Conservation (phyloP, 1,284 basidiomycete genomes). For the Ustanciosporium gigantosporum region DNA sequence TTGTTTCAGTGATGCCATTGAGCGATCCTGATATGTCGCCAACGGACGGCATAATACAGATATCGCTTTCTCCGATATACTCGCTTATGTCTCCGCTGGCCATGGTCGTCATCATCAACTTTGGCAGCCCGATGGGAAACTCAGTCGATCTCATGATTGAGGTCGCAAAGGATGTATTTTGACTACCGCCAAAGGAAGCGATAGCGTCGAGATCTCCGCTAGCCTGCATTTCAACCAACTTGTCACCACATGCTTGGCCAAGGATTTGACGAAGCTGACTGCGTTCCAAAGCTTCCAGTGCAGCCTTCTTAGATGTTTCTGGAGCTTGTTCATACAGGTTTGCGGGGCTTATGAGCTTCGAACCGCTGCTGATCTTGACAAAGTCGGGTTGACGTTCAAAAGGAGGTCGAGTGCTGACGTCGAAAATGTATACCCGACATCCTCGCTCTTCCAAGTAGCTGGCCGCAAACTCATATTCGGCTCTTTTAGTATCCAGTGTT, state of each 20-base stretch:
- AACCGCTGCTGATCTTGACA: neutral
- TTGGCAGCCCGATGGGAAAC: slow-evolving; percentile 31
- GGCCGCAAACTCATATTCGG: slow-evolving; percentile 25
- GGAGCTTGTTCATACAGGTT: too few species aligned
- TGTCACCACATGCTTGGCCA: neutral
- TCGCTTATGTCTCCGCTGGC: slow-evolving; percentile 25
- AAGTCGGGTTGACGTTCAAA: slow-evolving; percentile 6
- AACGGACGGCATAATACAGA: slow-evolving; percentile 31
- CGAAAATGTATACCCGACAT: slow-evolving; percentile 13
- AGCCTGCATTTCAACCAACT: neutral
- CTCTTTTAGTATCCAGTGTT: slow-evolving; percentile 1
- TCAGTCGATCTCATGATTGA: slow-evolving; percentile 23
- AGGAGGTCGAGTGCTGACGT: slow-evolving; percentile 12
- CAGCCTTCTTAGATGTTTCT: too few species aligned
- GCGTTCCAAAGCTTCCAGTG: neutral
- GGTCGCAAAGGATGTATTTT: slow-evolving; percentile 29
- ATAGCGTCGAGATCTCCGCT: slow-evolving; percentile 8
- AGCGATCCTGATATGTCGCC: slow-evolving; percentile 34
- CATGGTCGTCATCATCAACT: slow-evolving; percentile 37
- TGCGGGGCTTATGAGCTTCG: neutral
- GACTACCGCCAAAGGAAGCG: slow-evolving; percentile 31
- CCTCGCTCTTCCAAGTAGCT: slow-evolving; percentile 13
- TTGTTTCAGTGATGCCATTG: slow-evolving; percentile 23
- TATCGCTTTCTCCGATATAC: slow-evolving; percentile 32
- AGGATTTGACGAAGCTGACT: neutral